phyloP scores from a whole-genome alignment of 345 rosid species.

The Kandelia obovata region DNA sequence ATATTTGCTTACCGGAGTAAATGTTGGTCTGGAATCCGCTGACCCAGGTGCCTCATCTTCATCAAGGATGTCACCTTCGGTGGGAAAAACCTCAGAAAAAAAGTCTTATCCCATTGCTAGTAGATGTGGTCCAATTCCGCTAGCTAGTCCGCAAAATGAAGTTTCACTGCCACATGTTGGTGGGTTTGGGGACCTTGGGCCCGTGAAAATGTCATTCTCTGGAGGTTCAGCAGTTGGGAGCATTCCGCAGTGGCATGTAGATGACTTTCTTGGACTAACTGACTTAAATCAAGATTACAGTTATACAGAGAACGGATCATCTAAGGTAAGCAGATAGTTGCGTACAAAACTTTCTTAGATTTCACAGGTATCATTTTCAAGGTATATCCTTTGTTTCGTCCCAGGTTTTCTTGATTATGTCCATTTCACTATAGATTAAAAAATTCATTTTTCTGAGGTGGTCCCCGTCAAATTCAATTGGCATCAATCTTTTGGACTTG shows the following conservation, averaged over 20 bases:
- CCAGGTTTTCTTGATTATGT: too few species aligned
- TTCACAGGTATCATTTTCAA: neutral
- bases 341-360: neutral
- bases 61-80: conserved; percentile 40
- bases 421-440: too few species aligned
- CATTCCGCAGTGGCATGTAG: conserved; percentile 73
- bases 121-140: conserved; percentile 26
- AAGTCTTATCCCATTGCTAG: conserved; percentile 35
- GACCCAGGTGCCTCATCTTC: conserved; percentile 54
- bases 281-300: conserved; percentile 61
- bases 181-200: conserved; percentile 27
- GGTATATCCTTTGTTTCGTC: too few species aligned
- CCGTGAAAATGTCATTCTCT: conserved; percentile 41
- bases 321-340: conserved; percentile 53
- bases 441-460: too few species aligned
- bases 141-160: conserved; percentile 30
- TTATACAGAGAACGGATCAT: conserved; percentile 68
- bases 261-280: conserved; percentile 60
- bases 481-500: too few species aligned
- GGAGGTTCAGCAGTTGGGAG: conserved; percentile 69
- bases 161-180: conserved; percentile 32
- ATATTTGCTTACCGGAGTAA: conserved; percentile 88
- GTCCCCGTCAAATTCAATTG: too few species aligned
- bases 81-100: conserved; percentile 42
- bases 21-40: conserved; percentile 73